These are phyloP conservation scores for Exophiala alcalophila DNA, from an alignment of 2,329 filamentous ascomycete species.

Conservation along the genomic window DNA sequence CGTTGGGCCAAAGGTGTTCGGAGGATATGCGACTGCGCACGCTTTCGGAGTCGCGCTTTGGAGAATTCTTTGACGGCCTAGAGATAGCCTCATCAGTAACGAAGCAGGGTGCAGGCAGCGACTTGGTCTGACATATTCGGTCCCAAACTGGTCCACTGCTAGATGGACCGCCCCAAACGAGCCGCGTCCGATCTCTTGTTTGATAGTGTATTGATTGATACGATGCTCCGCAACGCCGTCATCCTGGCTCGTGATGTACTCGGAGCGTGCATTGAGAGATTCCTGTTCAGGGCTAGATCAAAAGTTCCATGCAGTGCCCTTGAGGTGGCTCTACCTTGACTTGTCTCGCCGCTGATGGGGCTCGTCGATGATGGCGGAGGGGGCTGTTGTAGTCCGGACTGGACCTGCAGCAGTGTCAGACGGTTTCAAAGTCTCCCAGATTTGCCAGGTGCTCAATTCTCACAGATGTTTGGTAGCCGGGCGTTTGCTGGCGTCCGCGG, in stretches of 20 bases:
- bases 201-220: conserved; percentile 93
- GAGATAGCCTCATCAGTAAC: conserved; percentile 12
- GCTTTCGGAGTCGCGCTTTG: conserved; percentile 82
- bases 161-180: conserved; percentile 93
- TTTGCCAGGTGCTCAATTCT: conserved; percentile 24
- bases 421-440: neutral
- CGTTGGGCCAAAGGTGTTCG: conserved; percentile 57
- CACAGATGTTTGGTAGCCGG: conserved; percentile 49
- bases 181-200: conserved; percentile 92
- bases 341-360: conserved; percentile 57
- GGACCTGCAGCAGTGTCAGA: conserved; percentile 44
- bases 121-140: conserved; percentile 82
- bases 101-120: neutral
- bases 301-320: neutral
- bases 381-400: conserved; percentile 59
- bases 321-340: conserved; percentile 54
- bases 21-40: conserved; percentile 84
- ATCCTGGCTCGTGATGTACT: conserved; percentile 79
- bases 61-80: conserved; percentile 98
- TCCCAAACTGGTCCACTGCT: conserved; percentile 83
- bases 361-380: conserved; percentile 63
- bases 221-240: conserved; percentile 78
- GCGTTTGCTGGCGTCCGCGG: conserved; percentile 20
- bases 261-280: conserved; percentile 83
- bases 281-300: conserved; percentile 55